These are phyloP conservation scores for Punctularia strigosozonata DNA, from an alignment of 768 basidiomycete genomes.

Conservation along the genomic window DNA sequence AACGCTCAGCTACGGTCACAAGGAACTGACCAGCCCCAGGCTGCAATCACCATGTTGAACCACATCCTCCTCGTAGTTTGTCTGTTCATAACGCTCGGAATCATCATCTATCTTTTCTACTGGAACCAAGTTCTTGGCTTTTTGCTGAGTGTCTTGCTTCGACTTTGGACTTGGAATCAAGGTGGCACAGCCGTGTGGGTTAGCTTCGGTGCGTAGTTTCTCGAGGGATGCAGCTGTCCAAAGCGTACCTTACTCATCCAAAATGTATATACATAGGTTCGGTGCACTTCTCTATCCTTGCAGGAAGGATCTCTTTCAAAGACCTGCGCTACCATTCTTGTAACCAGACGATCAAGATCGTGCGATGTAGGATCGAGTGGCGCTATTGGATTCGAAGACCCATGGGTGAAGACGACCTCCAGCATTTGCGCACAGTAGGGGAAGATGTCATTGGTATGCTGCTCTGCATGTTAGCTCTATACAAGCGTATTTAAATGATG, in stretches of 20 bases:
- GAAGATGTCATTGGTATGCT: constrained; percentile 38
- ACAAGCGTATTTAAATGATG: not conserved
- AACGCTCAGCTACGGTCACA: no score
- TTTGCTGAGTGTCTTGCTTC: constrained; percentile 51
- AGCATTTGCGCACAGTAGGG: constrained; percentile 28
- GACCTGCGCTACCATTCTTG: constrained; percentile 85
- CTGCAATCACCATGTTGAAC: constrained; percentile 42
- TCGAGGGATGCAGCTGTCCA: not conserved
- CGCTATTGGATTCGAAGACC: constrained; percentile 86
- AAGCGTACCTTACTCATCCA: not conserved
- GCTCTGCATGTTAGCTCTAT: not conserved
- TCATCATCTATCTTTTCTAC: constrained; percentile 78
- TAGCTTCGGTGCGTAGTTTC: constrained; percentile 48
- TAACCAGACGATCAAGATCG: constrained; percentile 78
- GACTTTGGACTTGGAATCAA: constrained; percentile 69
- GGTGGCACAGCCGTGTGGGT: constrained; percentile 73
- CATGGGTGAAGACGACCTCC: constrained; percentile 61
- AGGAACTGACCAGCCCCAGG: no score
- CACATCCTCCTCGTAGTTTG: constrained; percentile 51
- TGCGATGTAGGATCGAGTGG: constrained; percentile 85
- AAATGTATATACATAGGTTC: constrained; percentile 46
- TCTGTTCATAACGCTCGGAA: constrained; percentile 38
- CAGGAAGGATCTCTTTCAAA: constrained; percentile 81
- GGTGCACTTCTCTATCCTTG: constrained; percentile 82
- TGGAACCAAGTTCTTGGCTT: constrained; percentile 79